Evolutionary conservation across 2,329 filamentous ascomycete species (phyloP).

Genomic region (Mycogone perniciosa): DNA sequence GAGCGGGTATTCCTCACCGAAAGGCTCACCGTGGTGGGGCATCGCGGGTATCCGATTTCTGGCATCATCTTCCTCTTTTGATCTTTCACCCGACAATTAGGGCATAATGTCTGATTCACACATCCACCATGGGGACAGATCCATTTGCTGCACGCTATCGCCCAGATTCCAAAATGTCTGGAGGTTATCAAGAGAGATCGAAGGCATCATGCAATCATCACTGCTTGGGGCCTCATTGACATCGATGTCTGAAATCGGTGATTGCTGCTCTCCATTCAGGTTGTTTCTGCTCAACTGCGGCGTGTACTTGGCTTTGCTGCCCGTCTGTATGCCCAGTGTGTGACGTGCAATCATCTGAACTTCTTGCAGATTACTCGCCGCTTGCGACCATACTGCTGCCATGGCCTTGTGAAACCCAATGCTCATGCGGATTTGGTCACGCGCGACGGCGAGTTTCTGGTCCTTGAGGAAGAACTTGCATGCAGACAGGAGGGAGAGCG

Average conservation of each 20-base stretch:
- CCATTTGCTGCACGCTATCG: not conserved
- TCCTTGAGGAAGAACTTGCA: slow-evolving; percentile 30
- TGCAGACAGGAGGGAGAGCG: slow-evolving; percentile 30
- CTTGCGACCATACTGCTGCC: slow-evolving; percentile 32
- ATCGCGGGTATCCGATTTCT: too few relatives aligned
- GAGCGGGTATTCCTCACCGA: not conserved
- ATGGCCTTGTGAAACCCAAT: slow-evolving; percentile 35
- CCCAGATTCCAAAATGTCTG: slow-evolving; percentile 7
- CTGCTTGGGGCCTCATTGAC: not conserved
- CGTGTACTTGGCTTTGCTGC: not conserved
- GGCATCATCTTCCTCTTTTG: not conserved
- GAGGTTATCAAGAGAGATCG: slow-evolving; percentile 3
- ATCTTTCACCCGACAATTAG: not conserved
- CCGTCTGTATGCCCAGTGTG: slow-evolving; percentile 16
- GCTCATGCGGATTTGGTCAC: slow-evolving; percentile 35
- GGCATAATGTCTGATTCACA: not conserved
- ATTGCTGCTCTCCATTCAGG: not conserved
- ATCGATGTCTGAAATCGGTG: not conserved
- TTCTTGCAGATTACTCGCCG: slow-evolving; percentile 30
- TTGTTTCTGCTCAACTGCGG: not conserved
- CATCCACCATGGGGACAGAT: slow-evolving; percentile 8
- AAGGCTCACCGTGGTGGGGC: too few relatives aligned
- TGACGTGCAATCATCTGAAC: slow-evolving; percentile 34
- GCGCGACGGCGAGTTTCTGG: slow-evolving; percentile 27
- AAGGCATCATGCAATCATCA: not conserved